Base-by-base conservation (phyloP, 2,329 filamentous ascomycete genomes). In the Calonectria montana region DNA sequence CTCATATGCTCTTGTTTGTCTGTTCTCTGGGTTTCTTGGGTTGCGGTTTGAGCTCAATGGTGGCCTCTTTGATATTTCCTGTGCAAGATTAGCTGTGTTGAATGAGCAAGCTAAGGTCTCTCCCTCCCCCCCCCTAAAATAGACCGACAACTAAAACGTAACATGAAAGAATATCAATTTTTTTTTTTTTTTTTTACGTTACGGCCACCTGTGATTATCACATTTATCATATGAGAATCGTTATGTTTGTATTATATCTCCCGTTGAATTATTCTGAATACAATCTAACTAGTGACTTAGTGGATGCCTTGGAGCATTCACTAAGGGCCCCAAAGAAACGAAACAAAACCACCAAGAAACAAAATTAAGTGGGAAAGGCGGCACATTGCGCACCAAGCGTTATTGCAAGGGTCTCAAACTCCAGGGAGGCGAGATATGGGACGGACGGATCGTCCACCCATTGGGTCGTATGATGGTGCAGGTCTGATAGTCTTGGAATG, bases 401-500 rank as follows among this genome's bases (percentile, higher is more conserved):
- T 21, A 41, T 37, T 41, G 23, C 68, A 70, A 53, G 68, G 68
- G 27, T 62, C 35, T 23, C 63, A 35, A 43, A 57, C 63, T 62
- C 27, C 16, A 69, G 53, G 62, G 62, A 66, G 62, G 57, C 41
- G 45, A 66, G 67, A 50, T 65, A 70, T 55, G 63, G 67, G 55
- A 66, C 31, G 53, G 45, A 66, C 39, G 45, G 37, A 62, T 59
- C 31, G 63, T 13, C 35, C 15, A 27, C 29, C 45, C 39, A 70
- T 50, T 27, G 64, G 29, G 45, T 71, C 48, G 64, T 41, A 73
- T 57, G 68, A 71, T 68, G 63, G 48, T 4, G 39, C 37, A 65
- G 27, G 41, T 57, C 64, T 47, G 41, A 55, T 62, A 65, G 29
- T 50, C 18, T 23, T 71, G 67, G 71, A 73, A 73, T 73, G 71